Conservation (phyloP, 768 basidiomycete genomes). For the Kondoa malvinella region DNA sequence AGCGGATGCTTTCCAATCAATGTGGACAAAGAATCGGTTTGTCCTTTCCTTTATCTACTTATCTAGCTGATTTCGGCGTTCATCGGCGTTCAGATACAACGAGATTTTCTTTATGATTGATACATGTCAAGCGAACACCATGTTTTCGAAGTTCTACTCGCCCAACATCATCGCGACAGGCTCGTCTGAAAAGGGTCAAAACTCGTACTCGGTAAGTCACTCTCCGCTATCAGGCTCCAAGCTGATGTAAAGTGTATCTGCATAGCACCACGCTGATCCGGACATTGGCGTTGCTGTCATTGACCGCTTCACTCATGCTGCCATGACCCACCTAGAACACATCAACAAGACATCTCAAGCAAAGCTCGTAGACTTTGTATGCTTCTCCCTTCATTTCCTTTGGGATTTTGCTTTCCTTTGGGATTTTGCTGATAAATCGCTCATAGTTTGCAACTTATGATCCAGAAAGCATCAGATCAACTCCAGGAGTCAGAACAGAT, state of each 20-base stretch:
- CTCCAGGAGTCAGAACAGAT: slow-evolving; percentile 74
- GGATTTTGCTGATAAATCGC: not conserved
- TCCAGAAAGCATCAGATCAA: slow-evolving; percentile 54
- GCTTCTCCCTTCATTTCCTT: slow-evolving; percentile 6
- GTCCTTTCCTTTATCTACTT: slow-evolving; percentile 17
- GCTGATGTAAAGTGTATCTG: not conserved
- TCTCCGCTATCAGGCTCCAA: slow-evolving; percentile 4
- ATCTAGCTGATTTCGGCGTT: not conserved
- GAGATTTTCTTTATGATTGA: slow-evolving; percentile 97
- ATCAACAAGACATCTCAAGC: slow-evolving; percentile 75
- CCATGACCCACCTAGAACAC: slow-evolving; percentile 76
- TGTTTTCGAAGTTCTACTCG: slow-evolving; percentile 85
- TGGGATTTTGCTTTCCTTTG: no score
- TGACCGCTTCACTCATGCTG: slow-evolving; percentile 80
- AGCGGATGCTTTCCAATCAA: slow-evolving; percentile 96
- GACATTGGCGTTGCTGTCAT: slow-evolving; percentile 93
- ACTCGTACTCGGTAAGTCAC: slow-evolving; percentile 71
- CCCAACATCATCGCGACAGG: slow-evolving; percentile 85
- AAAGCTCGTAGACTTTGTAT: slow-evolving; percentile 29
- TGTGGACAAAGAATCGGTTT: slow-evolving; percentile 90
- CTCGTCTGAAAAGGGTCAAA: slow-evolving; percentile 65
- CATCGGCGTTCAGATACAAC: slow-evolving; percentile 48
- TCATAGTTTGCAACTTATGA: slow-evolving; percentile 64
- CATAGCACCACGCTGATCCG: slow-evolving; percentile 81
- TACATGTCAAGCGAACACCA: slow-evolving; percentile 90